These are phyloP conservation scores for Thinopyrum elongatum DNA, from an alignment of 176 grass and related monocot species.

Conservation along the genomic window DNA sequence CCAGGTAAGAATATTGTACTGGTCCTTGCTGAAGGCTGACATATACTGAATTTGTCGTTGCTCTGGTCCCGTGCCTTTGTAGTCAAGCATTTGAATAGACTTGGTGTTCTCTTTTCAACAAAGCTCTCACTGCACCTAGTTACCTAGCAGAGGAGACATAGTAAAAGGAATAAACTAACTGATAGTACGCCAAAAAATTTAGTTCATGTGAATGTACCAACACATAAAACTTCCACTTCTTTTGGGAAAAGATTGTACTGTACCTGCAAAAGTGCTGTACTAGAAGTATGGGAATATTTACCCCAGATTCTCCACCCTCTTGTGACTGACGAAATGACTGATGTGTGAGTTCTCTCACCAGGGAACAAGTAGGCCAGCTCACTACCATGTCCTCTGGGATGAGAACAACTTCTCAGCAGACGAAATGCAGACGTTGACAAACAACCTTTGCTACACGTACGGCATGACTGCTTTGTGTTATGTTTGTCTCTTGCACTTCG, in stretches of 20 bases:
- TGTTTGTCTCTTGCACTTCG: conserved; percentile 12
- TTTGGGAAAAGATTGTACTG: background rate
- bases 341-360: conserved; percentile 39
- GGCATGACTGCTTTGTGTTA: background rate
- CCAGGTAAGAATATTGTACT: conserved; percentile 64
- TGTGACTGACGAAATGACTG: conserved; percentile 33
- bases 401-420: conserved; percentile 76
- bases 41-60: conserved; percentile 33
- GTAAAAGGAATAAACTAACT: conserved; percentile 27
- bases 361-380: conserved; percentile 79
- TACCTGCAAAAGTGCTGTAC: conserved; percentile 11
- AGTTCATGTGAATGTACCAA: conserved; percentile 40
- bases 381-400: conserved; percentile 90
- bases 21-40: conserved; percentile 20
- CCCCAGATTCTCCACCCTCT: conserved; percentile 7
- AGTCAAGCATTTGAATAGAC: conserved; percentile 23
- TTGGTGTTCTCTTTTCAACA: conserved; percentile 27
- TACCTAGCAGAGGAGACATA: conserved; percentile 15
- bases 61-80: conserved; percentile 3
- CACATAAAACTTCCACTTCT: conserved; percentile 4
- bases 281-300: conserved; percentile 29
- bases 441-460: conserved; percentile 99
- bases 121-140: conserved; percentile 21
- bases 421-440: conserved; percentile 98
- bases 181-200: conserved; percentile 11